Conservation (phyloP, 108 stramenopile species). For the Poteriospumella lacustris region DNA sequence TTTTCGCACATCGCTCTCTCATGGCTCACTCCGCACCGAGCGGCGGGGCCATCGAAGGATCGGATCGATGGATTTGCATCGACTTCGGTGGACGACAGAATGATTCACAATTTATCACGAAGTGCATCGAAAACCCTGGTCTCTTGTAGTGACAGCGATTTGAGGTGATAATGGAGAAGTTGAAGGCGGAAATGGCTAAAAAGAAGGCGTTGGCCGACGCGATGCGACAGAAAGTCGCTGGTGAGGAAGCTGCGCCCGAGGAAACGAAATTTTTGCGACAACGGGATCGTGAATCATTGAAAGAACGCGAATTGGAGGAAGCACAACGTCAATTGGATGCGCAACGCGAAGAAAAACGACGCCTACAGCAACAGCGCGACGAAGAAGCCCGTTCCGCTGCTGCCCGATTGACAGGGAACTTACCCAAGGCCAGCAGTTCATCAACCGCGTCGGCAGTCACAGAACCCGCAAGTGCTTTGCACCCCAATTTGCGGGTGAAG, state of each 20-base stretch:
- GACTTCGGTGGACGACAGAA: too few relatives aligned
- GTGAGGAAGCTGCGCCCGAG: not conserved
- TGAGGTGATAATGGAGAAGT: not conserved
- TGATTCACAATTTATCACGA: too few relatives aligned
- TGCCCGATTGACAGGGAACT: not conserved
- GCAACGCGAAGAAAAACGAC: not conserved
- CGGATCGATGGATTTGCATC: too few relatives aligned
- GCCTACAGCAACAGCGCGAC: not conserved
- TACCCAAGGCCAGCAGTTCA: not conserved
- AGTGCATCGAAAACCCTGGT: too few relatives aligned
- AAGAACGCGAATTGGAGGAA: not conserved
- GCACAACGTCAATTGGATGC: not conserved
- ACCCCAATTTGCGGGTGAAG: not conserved
- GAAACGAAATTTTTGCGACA: not conserved
- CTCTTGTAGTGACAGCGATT: too few relatives aligned
- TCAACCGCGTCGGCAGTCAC: not conserved
- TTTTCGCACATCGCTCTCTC: too few relatives aligned
- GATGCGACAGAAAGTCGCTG: not conserved
- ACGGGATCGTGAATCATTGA: not conserved
- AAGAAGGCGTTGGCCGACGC: not conserved
- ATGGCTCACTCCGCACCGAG: too few relatives aligned
- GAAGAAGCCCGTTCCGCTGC: too few relatives aligned
- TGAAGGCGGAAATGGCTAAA: constrained; percentile 1
- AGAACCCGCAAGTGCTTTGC: not conserved
- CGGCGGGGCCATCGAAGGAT: too few relatives aligned